phyloP scores from a whole-genome alignment of 1,284 basidiomycete species.

The Termitomyces sp. region DNA sequence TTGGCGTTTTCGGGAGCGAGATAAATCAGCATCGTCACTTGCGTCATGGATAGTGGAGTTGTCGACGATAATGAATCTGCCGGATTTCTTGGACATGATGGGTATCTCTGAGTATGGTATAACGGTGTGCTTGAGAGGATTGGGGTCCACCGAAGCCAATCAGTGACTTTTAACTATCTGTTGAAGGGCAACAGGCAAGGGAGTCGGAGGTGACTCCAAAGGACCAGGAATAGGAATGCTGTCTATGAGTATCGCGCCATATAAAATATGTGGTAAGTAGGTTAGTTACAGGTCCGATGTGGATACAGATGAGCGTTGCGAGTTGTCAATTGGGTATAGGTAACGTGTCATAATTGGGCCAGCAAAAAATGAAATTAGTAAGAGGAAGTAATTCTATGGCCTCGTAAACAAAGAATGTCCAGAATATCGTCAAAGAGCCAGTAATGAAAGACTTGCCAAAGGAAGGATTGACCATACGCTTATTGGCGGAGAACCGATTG shows the following conservation, averaged over 20 bases:
- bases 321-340: background rate
- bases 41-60: conserved; percentile 28
- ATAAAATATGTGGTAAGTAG: background rate
- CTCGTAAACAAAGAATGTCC: background rate
- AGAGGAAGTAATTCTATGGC: background rate
- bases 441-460: conserved; percentile 4
- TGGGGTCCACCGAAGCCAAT: background rate
- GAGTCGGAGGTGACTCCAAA: no score
- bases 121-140: background rate
- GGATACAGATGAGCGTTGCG: background rate
- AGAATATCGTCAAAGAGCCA: conserved; percentile 8
- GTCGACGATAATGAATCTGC: conserved; percentile 30
- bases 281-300: background rate
- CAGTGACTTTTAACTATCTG: background rate
- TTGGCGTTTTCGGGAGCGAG: conserved; percentile 26
- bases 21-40: conserved; percentile 25
- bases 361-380: conserved; percentile 3
- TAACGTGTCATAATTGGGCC: background rate
- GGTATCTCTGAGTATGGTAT: background rate
- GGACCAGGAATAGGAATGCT: background rate
- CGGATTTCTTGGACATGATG: conserved; percentile 1
- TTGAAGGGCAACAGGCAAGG: background rate
- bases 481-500: background rate
- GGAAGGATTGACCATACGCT: background rate
- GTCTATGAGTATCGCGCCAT: background rate